A percentile compares a stretch with the other conserved stretches of the same genome.
Evolutionary conservation across 805 yeast genomes (phyloP).

Genomic region (Brettanomyces sp.): DNA sequence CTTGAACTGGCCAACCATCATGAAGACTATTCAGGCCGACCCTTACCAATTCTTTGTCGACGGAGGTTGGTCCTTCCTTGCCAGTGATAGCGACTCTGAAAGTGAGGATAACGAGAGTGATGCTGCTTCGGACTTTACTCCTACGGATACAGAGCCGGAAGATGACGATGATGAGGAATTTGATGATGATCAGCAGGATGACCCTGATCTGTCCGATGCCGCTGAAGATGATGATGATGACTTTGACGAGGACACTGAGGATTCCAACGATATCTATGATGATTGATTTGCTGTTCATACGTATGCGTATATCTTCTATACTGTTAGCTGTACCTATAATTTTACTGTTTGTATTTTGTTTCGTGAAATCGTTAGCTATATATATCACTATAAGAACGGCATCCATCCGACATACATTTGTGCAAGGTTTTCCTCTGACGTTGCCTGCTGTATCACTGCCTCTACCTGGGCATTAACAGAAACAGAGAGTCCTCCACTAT

Average conservation of each 20-base stretch:
- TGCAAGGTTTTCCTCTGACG: constrained; percentile 57
- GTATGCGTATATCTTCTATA: not conserved
- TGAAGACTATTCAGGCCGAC: constrained; percentile 87
- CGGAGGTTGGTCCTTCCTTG: constrained; percentile 95
- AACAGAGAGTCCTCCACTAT: constrained; percentile 58
- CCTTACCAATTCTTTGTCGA: constrained; percentile 90
- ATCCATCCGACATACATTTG: constrained; percentile 96
- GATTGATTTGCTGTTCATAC: constrained; percentile 12
- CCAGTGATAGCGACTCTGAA: constrained; percentile 78
- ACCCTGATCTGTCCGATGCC: constrained; percentile 13
- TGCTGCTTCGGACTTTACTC: constrained; percentile 56
- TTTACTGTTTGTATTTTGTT: not conserved
- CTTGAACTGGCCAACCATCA: constrained; percentile 90
- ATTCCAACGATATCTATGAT: constrained; percentile 23
- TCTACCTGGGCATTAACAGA: constrained; percentile 93
- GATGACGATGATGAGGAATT: constrained; percentile 33
- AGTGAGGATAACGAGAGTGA: constrained; percentile 62
- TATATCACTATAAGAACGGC: constrained; percentile 39
- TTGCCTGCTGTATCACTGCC: constrained; percentile 73
- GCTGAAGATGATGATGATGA: constrained; percentile 19
- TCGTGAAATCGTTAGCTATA: not conserved
- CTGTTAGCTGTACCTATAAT: not conserved
- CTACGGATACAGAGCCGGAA: constrained; percentile 49
- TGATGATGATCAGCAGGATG: constrained; percentile 17
- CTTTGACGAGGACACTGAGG: constrained; percentile 16